Base-by-base conservation (phyloP, 2,329 filamentous ascomycete genomes). In the Gaeumannomyces sp. region DNA sequence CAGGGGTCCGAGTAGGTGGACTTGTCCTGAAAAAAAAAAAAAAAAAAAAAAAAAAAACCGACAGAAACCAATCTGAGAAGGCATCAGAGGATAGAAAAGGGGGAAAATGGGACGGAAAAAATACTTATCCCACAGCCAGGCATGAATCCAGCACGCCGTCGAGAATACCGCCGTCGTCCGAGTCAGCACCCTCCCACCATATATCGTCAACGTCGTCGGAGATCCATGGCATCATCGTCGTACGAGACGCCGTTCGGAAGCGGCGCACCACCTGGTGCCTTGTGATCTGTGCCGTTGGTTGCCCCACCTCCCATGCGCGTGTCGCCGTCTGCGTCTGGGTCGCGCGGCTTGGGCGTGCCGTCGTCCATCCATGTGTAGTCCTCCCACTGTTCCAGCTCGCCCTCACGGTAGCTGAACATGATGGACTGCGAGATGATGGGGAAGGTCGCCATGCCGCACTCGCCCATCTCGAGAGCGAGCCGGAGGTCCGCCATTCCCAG, bases 401-500 rank as follows among this genome's bases (percentile, higher is more conserved):
- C 89, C 72, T 95, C 92, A 38, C 90, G 82, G 71, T 91, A 93
- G 7, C 84, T 84, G 67, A 87, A 85, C 71, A 89, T 79, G 60
- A 97, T 86, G 64, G 87, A 83, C 58, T 90, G 88, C 33, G 87
- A 84, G 53, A 96, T 80, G 29, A 92, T 81, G 0, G 91, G 92
- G 77, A 95, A 93, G 66, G 91, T 87, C 13, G 88, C 87, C 68
- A 96, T 82, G 66, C 91, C 89, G 31, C 85, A 86, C 64, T 95
- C 91, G 16, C 89, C 88, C 68, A 97, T 83, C 66, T 90, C 86
- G 22, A 96, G 75, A 0, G 91, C 87, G 3, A 97, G 79, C 53
- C 90, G 84, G 61, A 97, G 76, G 74, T 97, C 94, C 25, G 88
- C 86, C 78, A 94, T 89, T 19, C 88, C 88, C 1, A 97, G 77